Evolutionary conservation across 2,329 filamentous ascomycete species (phyloP).

Genomic region (Phialophora verrucosa): DNA sequence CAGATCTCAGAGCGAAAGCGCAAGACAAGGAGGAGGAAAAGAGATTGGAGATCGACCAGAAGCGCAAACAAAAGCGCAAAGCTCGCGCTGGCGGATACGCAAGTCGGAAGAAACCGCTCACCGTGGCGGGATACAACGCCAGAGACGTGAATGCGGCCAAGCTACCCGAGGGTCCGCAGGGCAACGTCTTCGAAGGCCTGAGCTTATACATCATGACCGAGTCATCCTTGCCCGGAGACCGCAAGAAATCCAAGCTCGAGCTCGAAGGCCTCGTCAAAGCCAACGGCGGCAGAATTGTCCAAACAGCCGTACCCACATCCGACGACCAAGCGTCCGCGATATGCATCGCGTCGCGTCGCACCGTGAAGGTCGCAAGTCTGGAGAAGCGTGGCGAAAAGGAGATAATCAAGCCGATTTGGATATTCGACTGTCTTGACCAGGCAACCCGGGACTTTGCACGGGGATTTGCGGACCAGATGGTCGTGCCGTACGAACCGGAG

Average conservation of each 20-base stretch:
- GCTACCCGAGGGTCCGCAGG: slow-evolving; percentile 41
- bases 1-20: slow-evolving; percentile 69
- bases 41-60: slow-evolving; percentile 48
- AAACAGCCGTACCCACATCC: slow-evolving; percentile 62
- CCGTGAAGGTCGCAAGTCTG: slow-evolving; percentile 81
- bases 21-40: slow-evolving; percentile 74
- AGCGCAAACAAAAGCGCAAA: slow-evolving; percentile 67
- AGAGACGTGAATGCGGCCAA: slow-evolving; percentile 42
- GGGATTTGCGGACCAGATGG: slow-evolving; percentile 57
- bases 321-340: slow-evolving; percentile 56
- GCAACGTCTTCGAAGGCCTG: slow-evolving; percentile 73
- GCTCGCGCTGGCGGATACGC: slow-evolving; percentile 52
- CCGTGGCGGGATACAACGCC: slow-evolving; percentile 69
- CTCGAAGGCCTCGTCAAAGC: slow-evolving; percentile 81
- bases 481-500: slow-evolving; percentile 69
- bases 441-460: slow-evolving; percentile 58
- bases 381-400: slow-evolving; percentile 73
- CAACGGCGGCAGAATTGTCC: slow-evolving; percentile 79
- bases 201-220: slow-evolving; percentile 85
- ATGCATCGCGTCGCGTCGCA: slow-evolving; percentile 48
- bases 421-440: slow-evolving; percentile 77
- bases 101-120: slow-evolving; percentile 68
- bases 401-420: slow-evolving; percentile 80
- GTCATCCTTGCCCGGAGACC: slow-evolving; percentile 61
- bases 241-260: slow-evolving; percentile 76